A percentile compares a stretch with the other conserved stretches of the same genome.
Evolutionary conservation across 345 rosid species (phyloP).

Genomic region (Corchorus olitorius): DNA sequence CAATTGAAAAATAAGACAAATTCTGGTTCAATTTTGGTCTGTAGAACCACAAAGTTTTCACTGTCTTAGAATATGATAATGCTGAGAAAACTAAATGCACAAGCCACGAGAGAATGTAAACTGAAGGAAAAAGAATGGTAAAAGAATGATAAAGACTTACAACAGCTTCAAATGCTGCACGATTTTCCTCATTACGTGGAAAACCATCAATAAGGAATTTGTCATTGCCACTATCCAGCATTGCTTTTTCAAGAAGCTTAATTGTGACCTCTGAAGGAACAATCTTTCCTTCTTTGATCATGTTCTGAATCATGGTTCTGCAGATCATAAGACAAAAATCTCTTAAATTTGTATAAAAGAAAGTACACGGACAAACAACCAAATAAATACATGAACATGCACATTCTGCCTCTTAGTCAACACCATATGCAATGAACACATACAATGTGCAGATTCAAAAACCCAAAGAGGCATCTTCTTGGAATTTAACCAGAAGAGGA

Average conservation of each 20-base stretch:
- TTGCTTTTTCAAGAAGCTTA: slow-evolving; percentile 74
- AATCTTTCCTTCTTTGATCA: slow-evolving; percentile 73
- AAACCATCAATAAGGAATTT: slow-evolving; percentile 83
- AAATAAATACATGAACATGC: neutral
- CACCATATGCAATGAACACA: neutral
- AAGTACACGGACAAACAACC: neutral
- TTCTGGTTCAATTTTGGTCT: slow-evolving; percentile 67
- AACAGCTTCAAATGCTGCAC: slow-evolving; percentile 62
- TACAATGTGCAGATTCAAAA: neutral
- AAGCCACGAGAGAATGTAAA: neutral
- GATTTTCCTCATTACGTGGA: slow-evolving; percentile 85
- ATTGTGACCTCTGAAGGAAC: slow-evolving; percentile 89
- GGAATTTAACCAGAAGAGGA: neutral
- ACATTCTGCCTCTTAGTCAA: slow-evolving; percentile 6
- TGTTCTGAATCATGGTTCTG: slow-evolving; percentile 68
- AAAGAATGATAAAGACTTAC: slow-evolving; percentile 41
- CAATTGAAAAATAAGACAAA: slow-evolving; percentile 65
- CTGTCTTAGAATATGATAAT: neutral
- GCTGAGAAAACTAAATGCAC: neutral
- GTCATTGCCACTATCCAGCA: slow-evolving; percentile 55
- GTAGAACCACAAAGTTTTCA: slow-evolving; percentile 24
- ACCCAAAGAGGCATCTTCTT: neutral
- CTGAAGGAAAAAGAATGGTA: neutral
- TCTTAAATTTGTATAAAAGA: neutral
- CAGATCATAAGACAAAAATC: slow-evolving; percentile 12